Evolutionary conservation across 208 protist species (phyloP).

Genomic region (Strigomonas culicis): DNA sequence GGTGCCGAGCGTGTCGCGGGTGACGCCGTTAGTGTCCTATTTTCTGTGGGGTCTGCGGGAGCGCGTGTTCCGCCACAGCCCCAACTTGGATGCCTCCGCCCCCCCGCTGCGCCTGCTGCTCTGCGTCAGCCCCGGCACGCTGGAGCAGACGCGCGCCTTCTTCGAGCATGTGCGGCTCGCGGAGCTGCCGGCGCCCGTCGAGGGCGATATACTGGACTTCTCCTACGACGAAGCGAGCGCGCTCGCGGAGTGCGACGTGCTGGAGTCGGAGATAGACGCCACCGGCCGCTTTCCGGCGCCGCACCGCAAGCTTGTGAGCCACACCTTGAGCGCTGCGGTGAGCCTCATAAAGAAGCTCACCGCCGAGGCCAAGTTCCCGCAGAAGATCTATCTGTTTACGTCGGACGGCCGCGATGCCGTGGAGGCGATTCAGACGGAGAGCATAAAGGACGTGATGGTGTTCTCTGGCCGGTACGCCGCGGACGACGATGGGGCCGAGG

Average conservation of each 20-base stretch:
- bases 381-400: conserved; percentile 75
- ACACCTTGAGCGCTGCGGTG: conserved; percentile 49
- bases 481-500: conserved; percentile 18
- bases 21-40: conserved; percentile 63
- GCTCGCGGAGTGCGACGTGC: conserved; percentile 58
- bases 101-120: conserved; percentile 35
- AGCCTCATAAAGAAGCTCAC: conserved; percentile 44
- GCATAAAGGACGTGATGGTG: conserved; percentile 48
- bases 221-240: conserved; percentile 77
- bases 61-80: conserved; percentile 46
- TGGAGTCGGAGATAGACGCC: conserved; percentile 62
- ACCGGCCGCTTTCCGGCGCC: conserved; percentile 52
- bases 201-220: conserved; percentile 16
- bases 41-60: conserved; percentile 62
- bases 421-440: conserved; percentile 40
- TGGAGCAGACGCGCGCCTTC: conserved; percentile 28
- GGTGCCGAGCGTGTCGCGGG: conserved; percentile 52
- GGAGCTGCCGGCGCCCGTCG: conserved; percentile 16
- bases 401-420: conserved; percentile 48
- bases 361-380: conserved; percentile 18
- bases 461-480: conserved; percentile 45
- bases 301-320: conserved; percentile 52
- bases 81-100: conserved; percentile 31
- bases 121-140: conserved; percentile 34
- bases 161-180: conserved; percentile 38